phyloP scores from a whole-genome alignment of 2,329 filamentous ascomycete species.

The Ascochyta fabae region DNA sequence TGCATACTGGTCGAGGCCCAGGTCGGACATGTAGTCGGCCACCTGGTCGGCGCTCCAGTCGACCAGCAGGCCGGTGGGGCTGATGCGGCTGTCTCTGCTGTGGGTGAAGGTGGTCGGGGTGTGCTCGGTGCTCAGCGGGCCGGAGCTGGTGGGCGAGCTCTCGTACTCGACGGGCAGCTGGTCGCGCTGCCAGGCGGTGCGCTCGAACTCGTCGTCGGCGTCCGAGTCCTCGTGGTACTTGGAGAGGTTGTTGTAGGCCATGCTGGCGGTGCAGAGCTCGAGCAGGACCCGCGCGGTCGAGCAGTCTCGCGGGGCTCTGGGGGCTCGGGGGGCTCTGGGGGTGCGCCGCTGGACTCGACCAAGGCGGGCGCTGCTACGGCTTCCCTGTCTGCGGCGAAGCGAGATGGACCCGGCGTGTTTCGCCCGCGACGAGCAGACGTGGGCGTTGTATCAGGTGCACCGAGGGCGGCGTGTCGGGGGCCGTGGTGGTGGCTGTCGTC shows the following conservation, averaged over 20 bases:
- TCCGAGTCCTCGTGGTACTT: conserved; percentile 74
- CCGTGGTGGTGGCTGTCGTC: background rate
- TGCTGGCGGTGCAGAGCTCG: conserved; percentile 22
- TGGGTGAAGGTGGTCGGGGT: conserved; percentile 81
- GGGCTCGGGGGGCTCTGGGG: conserved; percentile 10
- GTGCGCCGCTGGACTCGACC: conserved; percentile 20
- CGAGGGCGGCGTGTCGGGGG: conserved; percentile 1
- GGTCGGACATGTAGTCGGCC: conserved; percentile 82
- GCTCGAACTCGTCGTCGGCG: conserved; percentile 83
- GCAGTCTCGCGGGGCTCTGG: background rate
- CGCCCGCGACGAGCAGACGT: conserved; percentile 15
- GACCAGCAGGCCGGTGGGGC: conserved; percentile 77
- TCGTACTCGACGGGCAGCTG: conserved; percentile 71
- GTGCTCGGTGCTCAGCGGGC: conserved; percentile 73
- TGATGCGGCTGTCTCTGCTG: conserved; percentile 65
- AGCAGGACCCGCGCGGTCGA: conserved; percentile 9
- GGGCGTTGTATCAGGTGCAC: conserved; percentile 33
- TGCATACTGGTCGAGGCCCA: conserved; percentile 83
- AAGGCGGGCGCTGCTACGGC: conserved; percentile 1
- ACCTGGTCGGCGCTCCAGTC: conserved; percentile 88
- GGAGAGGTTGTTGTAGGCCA: conserved; percentile 49
- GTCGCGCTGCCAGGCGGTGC: conserved; percentile 69
- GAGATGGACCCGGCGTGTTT: conserved; percentile 47
- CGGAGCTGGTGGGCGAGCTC: conserved; percentile 73
- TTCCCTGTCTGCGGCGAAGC: conserved; percentile 47